Evolutionary conservation across 768 basidiomycete species (phyloP), one percentile per base, ranked within the genome.

Genomic region (Serendipita sp.): DNA sequence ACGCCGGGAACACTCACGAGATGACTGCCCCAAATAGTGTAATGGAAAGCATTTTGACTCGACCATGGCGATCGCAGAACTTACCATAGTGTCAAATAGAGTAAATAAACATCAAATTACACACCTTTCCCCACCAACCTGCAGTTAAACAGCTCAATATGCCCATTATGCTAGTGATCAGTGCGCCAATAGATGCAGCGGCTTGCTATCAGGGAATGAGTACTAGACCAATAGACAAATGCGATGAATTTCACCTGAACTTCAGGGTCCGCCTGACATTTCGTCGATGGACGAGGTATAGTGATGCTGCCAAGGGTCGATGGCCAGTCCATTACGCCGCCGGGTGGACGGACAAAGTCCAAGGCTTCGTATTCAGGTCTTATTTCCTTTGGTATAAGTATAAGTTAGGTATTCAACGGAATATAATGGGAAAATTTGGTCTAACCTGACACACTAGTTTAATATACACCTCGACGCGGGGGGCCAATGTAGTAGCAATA

Each of bases 51-150:
- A 88, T 77, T 26, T 71, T 74, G 0, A 78, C 82, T 44, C 92
- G 82, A 11, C 92, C 92, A 69, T 79, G 72, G 16, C 86, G 78
- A 72, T 96, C 92, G 3, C 88, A 89, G 45, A 85, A 77, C 83
- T 90, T 48, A 16, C 17, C 14, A 53, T 24, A 51, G 26, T 28
- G 42, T 38, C 50, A 63, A 7, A 5, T n/a, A 64, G n/a, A 28
- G 24, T 34, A 20, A 17, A 13, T 43, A 64, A 7, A 28, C 2
- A 42, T 28, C 61, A 38, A 33, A 62, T n/a, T 42, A 58, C 50
- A 17, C 31, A 64, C 34, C 56, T 63, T 66, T 62, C 87, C 86
- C 92, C 92, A 95, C 81, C 84, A 93, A 2, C 81, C 88, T 13
- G 85, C 84, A 2, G 90, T 91, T 34, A 93, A 69, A 65, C 88